Conservation (phyloP, 306 rosid genomes). For the Pyrus bretschneideri region DNA sequence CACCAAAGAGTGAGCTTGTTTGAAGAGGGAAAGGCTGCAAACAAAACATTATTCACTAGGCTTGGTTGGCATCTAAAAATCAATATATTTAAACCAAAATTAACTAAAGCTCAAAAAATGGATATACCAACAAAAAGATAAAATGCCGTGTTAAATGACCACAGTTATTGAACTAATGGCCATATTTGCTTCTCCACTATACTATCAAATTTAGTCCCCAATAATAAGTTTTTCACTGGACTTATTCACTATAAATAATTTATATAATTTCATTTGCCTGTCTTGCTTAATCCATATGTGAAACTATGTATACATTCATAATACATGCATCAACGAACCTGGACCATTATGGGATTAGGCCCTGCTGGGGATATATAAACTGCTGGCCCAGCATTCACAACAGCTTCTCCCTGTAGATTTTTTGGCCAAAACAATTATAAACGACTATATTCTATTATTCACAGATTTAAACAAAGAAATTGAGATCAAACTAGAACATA, state of each 20-base stretch:
- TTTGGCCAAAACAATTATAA: conserved; percentile 5
- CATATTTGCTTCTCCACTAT: not conserved
- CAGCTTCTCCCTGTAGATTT: conserved; percentile 64
- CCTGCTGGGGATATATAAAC: conserved; percentile 92
- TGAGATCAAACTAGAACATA: conserved; percentile 37
- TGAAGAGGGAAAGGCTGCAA: conserved; percentile 93
- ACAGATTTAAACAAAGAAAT: conserved; percentile 12
- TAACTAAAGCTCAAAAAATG: not conserved
- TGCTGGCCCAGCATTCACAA: conserved; percentile 90
- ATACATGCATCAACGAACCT: conserved; percentile 52
- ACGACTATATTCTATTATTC: not conserved
- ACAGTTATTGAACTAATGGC: not conserved
- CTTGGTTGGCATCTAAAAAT: not conserved
- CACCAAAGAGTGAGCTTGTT: conserved; percentile 65
- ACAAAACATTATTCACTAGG: not conserved
- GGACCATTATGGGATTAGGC: conserved; percentile 97
- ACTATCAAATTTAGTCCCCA: not conserved
- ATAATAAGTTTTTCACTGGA: not conserved
- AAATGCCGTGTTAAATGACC: not conserved
- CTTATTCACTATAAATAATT: not conserved
- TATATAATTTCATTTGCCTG: not conserved
- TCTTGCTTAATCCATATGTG: not conserved
- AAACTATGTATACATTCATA: not conserved
- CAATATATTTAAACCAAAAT: not conserved
- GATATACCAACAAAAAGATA: not conserved